Evolutionary conservation across 352 stramenopile genomes (phyloP), one percentile per base, ranked within the genome.

Genomic region (Pilasporangium apinafurcum): DNA sequence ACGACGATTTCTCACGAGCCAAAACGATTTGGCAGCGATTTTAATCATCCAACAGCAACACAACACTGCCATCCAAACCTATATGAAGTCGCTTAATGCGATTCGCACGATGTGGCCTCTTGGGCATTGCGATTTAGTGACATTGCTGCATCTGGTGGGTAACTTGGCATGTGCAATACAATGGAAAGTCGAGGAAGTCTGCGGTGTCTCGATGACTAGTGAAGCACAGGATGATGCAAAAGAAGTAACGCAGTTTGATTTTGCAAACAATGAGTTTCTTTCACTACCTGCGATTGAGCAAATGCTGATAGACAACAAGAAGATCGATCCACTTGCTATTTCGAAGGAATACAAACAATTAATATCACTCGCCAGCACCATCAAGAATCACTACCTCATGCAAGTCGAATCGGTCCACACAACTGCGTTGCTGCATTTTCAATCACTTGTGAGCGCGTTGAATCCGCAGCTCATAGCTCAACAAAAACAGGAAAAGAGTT

Each of bases 21-120:
- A 80, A 18, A 95, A 95, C 53, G 85, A 73, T 1, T 53, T 89
- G 14, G 83, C 73, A 0, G 64, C 57, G 8, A 33, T 92, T 9
- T 46, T 67, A 10, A 25, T 80, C 16, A 43, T 85, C 6, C 27
- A 54, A 0, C n/a, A 65, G 12, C 52, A 78, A 5, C 26, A 54
- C 0, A 37, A 49, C 0, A 48, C 47, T 16, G 77, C 73, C 28
- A 62, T 79, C 5, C 43, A 63, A 20, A 78, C 77, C 45, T 90
- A 90, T 28, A 52, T 83, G 26, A 40, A 63, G 13, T 54, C 58
- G 2, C 59, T 83, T 4, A 34, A 56, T 10, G 31, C 70, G 14
- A 75, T 90, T 33, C 59, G 56, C 21, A 44, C 35, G 17, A 83
- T 87, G 39, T 90, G 77, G 77, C 7, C 48, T 6, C 42, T 68